Conservation (phyloP, 2,329 filamentous ascomycete genomes). For the Trichoderma aggressivum region DNA sequence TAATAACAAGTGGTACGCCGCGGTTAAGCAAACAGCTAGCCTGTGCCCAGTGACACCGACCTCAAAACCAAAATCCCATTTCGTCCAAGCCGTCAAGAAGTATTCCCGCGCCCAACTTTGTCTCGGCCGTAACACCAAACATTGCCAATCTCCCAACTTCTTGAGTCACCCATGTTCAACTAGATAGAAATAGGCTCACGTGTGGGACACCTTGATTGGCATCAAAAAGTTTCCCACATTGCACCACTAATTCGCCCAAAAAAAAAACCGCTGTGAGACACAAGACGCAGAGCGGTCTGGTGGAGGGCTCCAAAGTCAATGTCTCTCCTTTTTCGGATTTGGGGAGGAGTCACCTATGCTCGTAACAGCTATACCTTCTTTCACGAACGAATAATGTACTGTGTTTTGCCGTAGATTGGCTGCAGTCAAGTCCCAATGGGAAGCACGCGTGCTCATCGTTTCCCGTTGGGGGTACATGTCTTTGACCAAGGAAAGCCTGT, state of each 20-base stretch:
- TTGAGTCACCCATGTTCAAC: neutral
- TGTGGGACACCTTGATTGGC: neutral
- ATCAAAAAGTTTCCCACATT: neutral
- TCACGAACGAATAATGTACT: neutral
- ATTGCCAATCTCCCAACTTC: neutral
- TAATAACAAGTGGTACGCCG: neutral
- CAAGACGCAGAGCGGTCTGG: neutral
- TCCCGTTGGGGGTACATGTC: neutral
- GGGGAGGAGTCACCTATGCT: fast-evolving
- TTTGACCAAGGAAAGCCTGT: neutral
- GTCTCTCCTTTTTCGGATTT: neutral
- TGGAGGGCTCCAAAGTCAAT: neutral
- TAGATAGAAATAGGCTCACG: neutral
- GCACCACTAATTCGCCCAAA: neutral
- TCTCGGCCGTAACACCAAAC: neutral
- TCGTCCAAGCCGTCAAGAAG: neutral
- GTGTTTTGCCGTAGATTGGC: neutral
- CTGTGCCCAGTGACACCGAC: neutral
- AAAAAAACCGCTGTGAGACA: neutral
- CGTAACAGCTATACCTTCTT: neutral
- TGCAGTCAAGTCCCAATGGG: neutral
- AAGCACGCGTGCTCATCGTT: neutral
- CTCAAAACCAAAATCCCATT: neutral
- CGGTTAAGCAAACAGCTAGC: neutral
- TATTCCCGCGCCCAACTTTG: neutral